A percentile compares a stretch with the other conserved stretches of the same genome.
Conservation (phyloP, 306 rosid genomes). For the Delonix regia region DNA sequence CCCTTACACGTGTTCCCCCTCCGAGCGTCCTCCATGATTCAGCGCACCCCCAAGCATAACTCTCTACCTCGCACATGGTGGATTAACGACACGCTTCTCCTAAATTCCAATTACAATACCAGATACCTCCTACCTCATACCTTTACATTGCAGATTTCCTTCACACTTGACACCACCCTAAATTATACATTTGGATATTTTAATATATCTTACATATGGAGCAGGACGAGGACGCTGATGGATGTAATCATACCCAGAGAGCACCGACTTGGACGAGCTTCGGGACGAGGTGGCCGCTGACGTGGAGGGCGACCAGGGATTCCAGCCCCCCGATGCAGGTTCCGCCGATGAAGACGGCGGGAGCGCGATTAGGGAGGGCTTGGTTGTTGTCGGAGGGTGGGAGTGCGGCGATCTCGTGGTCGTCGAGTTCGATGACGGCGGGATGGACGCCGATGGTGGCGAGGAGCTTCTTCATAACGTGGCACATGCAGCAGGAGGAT, state of each 20-base stretch:
- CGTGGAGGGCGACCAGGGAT: slow-evolving; percentile 95
- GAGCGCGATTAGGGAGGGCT: slow-evolving; percentile 42
- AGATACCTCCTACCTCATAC: not conserved
- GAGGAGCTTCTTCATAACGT: slow-evolving; percentile 97
- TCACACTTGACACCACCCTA: not conserved
- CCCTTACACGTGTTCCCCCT: slow-evolving; percentile 47
- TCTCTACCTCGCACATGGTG: not conserved
- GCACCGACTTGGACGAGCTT: slow-evolving; percentile 89
- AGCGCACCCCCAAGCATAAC: not conserved
- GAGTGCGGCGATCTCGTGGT: slow-evolving; percentile 81
- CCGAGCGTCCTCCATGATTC: not conserved
- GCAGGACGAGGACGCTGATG: not conserved
- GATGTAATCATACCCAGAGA: slow-evolving; percentile 58
- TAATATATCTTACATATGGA: not conserved
- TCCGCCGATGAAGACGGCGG: slow-evolving; percentile 88
- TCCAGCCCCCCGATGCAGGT: slow-evolving; percentile 78
- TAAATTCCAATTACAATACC: slow-evolving; percentile 16
- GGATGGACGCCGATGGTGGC: slow-evolving; percentile 91
- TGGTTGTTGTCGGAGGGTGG: slow-evolving; percentile 32
- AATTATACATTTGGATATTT: slow-evolving; percentile 33
- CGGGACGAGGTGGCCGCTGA: slow-evolving; percentile 91
- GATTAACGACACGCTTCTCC: not conserved
- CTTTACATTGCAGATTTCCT: slow-evolving; percentile 14
- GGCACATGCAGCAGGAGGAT: slow-evolving; percentile 97
- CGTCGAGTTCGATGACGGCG: slow-evolving; percentile 92